Percentiles rank a stretch among this genome's conserved stretches.
Conservation (phyloP, 805 yeast species). For the Jamesozyma spencerorum region DNA sequence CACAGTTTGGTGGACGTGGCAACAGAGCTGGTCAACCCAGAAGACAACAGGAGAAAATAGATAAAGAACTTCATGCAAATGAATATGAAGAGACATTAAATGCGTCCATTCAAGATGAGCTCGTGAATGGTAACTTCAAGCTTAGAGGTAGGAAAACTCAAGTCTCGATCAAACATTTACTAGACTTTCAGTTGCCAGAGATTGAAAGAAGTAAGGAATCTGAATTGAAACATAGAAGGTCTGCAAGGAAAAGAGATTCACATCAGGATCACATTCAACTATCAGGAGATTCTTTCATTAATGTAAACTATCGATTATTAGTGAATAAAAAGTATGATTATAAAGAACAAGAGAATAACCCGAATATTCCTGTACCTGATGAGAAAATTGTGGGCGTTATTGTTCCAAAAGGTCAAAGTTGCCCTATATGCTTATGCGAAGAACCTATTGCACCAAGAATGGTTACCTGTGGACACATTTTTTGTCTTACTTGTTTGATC, state of each 20-base stretch:
- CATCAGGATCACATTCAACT: conserved; percentile 36
- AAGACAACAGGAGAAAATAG: conserved; percentile 6
- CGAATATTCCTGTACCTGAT: conserved; percentile 62
- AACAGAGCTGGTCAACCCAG: conserved; percentile 7
- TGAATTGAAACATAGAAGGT: conserved; percentile 13
- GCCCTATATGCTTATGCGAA: conserved; percentile 87
- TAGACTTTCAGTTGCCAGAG: conserved; percentile 47
- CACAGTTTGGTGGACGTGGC: background rate
- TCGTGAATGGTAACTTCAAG: conserved; percentile 25
- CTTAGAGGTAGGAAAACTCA: conserved; percentile 35
- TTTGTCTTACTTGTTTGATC: conserved; percentile 75
- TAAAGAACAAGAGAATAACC: conserved; percentile 53
- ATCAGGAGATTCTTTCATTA: conserved; percentile 61
- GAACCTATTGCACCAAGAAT: conserved; percentile 87
- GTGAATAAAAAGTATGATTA: conserved; percentile 57
- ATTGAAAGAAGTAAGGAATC: conserved; percentile 19
- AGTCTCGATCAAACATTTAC: conserved; percentile 53
- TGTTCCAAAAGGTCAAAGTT: conserved; percentile 65
- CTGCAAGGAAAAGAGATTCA: conserved; percentile 16
- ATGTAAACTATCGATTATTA: conserved; percentile 75
- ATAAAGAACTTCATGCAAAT: background rate
- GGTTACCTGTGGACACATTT: conserved; percentile 89
- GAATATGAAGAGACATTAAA: conserved; percentile 8
- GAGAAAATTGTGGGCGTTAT: conserved; percentile 59
- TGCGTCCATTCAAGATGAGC: conserved; percentile 30